These are phyloP conservation scores for Tagetes erecta DNA, from an alignment of 129 eudicot species.

Conservation along the genomic window DNA sequence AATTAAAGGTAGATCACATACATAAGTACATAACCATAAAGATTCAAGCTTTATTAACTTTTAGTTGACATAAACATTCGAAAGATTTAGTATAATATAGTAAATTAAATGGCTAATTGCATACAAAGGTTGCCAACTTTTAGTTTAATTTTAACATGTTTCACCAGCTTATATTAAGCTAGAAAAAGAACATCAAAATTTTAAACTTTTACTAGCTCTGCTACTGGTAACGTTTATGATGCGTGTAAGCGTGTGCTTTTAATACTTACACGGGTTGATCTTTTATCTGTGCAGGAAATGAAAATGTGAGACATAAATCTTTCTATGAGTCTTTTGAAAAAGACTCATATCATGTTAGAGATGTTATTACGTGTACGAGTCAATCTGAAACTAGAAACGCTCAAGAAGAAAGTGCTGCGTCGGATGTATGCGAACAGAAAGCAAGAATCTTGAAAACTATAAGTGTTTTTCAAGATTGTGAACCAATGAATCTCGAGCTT, in stretches of 20 bases:
- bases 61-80: background rate
- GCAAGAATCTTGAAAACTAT: conserved; percentile 25
- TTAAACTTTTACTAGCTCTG: background rate
- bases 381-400: conserved; percentile 23
- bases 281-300: conserved; percentile 34
- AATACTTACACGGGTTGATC: conserved; percentile 8
- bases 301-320: conserved; percentile 17
- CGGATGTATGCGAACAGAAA: conserved; percentile 25
- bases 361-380: conserved; percentile 4
- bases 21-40: conserved; percentile 14
- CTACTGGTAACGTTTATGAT: background rate
- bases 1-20: conserved; percentile 33
- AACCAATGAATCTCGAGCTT: conserved; percentile 25
- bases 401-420: conserved; percentile 34
- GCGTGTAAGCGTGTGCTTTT: background rate
- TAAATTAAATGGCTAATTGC: background rate
- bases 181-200: background rate
- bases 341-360: conserved; percentile 10
- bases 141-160: background rate
- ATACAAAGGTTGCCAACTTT: background rate
- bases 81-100: background rate
- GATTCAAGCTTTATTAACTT: background rate
- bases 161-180: background rate
- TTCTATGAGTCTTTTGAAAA: conserved; percentile 27
- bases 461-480: conserved; percentile 27